These are phyloP conservation scores for Microcyclosporella mali DNA, from an alignment of 2,329 filamentous ascomycete species.

Conservation along the genomic window DNA sequence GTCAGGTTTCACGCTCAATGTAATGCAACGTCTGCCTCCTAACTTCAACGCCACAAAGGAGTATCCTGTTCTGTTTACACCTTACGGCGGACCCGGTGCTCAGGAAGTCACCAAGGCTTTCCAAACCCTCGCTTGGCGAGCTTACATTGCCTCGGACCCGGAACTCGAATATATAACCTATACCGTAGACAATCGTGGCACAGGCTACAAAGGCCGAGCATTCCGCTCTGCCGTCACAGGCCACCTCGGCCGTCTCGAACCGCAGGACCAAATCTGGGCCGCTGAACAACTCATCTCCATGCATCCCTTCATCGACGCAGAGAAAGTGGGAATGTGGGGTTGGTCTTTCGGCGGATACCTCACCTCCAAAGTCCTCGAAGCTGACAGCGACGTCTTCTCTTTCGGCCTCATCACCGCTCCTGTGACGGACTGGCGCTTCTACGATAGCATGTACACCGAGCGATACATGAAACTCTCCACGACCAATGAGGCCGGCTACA, in stretches of 20 bases:
- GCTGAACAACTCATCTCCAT: constrained; percentile 50
- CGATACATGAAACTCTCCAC: constrained; percentile 62
- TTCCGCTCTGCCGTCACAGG: constrained; percentile 55
- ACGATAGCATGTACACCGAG: constrained; percentile 66
- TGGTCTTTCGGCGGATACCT: constrained; percentile 66
- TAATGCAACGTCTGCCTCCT: constrained; percentile 59
- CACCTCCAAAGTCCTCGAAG: constrained; percentile 59
- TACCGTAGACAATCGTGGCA: constrained; percentile 63
- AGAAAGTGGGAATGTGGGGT: constrained; percentile 61
- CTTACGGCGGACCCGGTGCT: constrained; percentile 61
- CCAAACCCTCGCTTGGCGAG: constrained; percentile 51
- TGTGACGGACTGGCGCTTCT: constrained; percentile 64
- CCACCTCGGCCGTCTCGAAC: constrained; percentile 58
- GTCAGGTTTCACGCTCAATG: constrained; percentile 56
- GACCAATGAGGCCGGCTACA: constrained; percentile 55
- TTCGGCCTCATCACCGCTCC: constrained; percentile 60
- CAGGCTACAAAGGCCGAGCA: constrained; percentile 56
- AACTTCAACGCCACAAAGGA: constrained; percentile 58
- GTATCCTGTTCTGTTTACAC: constrained; percentile 61
- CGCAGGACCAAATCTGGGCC: constrained; percentile 62
- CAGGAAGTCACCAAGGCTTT: constrained; percentile 57
- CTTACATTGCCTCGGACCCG: constrained; percentile 61
- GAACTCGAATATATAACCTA: constrained; percentile 63
- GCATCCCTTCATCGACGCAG: constrained; percentile 50
- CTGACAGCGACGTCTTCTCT: constrained; percentile 54